Evolutionary conservation across 108 stramenopile species (phyloP), one percentile per base, ranked within the genome.

Genomic region (Chaetoceros muelleri): DNA sequence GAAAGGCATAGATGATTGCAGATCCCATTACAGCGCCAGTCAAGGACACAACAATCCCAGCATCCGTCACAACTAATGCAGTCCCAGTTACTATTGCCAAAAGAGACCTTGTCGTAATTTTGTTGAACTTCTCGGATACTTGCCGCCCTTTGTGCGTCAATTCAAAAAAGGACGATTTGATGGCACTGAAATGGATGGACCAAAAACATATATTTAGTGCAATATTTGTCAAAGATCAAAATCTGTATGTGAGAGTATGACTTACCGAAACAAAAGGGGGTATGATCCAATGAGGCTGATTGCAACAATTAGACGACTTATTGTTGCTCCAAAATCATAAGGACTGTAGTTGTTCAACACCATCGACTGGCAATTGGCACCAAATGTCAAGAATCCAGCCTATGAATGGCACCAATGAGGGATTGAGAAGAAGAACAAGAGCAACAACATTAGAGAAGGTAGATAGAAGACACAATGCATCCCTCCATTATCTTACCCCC

Each of bases 321-420:
- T 0, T 0, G 75, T 77, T 13, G 93, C 93, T 19, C 89, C 81
- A 18, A 29, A 25, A 72, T 97, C 94, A 13, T 62, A 2, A 27
- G 79, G 74, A 3, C 90, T 74, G 65, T 89, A 97, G 62, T 94
- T 97, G 79, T 95, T 95, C 20, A 97, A 62, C 47, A 95, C 80
- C 54, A 97, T 65, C 7, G 92, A 88, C 17, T 57, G 60, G 18
- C 70, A 78, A 24, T 82, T 60, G 0, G 83, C 83, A 20, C 94
- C 95, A 58, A 96, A 96, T 18, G 93, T 94, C 0, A 92, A 59
- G 69, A 90, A 96, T 17, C 92, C 92, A 60, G 76, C 75, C n/a
- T n/a, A n/a, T n/a, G n/a, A n/a, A n/a, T n/a, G n/a, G n/a, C n/a
- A n/a, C n/a, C n/a, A n/a, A n/a, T n/a, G n/a, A n/a, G n/a, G n/a